Percentiles rank a stretch among this genome's conserved stretches.
These are phyloP conservation scores for Apophysomyces trapeziformis DNA, from an alignment of 371 early-diverging fungal genomes.

Conservation along the genomic window DNA sequence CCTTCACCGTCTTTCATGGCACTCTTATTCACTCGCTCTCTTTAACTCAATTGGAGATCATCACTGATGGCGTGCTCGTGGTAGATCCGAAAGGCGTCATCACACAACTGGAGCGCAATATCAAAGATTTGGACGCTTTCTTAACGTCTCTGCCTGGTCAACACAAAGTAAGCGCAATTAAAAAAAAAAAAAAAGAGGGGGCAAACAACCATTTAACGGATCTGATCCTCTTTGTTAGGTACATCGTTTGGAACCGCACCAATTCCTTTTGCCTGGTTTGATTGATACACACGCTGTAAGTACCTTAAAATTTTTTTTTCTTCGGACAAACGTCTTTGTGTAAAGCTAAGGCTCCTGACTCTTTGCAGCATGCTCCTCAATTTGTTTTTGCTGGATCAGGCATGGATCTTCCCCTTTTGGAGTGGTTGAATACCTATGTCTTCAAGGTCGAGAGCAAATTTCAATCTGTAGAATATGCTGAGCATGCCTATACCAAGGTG, in stretches of 20 bases:
- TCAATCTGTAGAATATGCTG: conserved; percentile 63
- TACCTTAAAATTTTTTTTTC: not conserved
- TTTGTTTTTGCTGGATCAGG: conserved; percentile 87
- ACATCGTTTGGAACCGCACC: conserved; percentile 48
- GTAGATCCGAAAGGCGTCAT: conserved; percentile 63
- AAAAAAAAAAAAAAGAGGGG: not conserved
- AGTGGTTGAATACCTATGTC: conserved; percentile 86
- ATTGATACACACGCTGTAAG: conserved; percentile 88
- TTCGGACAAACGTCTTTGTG: no score
- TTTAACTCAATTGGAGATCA: conserved; percentile 59
- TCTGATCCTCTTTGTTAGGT: conserved; percentile 28
- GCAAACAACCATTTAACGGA: not conserved
- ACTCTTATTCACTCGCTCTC: conserved; percentile 72
- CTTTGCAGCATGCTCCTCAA: conserved; percentile 90
- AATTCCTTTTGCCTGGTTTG: conserved; percentile 87
- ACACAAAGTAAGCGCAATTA: conserved; percentile 20
- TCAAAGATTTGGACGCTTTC: conserved; percentile 32
- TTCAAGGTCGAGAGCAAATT: conserved; percentile 86
- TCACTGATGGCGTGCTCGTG: conserved; percentile 59
- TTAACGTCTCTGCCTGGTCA: conserved; percentile 7
- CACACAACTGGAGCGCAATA: conserved; percentile 49
- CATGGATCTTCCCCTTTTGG: conserved; percentile 86
- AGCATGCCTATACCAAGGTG: conserved; percentile 62
- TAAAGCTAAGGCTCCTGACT: not conserved
- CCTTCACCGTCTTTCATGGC: conserved; percentile 58